phyloP scores from a whole-genome alignment of 2,329 filamentous ascomycete genomes.

The Pseudovirgaria hyperparasitica region DNA sequence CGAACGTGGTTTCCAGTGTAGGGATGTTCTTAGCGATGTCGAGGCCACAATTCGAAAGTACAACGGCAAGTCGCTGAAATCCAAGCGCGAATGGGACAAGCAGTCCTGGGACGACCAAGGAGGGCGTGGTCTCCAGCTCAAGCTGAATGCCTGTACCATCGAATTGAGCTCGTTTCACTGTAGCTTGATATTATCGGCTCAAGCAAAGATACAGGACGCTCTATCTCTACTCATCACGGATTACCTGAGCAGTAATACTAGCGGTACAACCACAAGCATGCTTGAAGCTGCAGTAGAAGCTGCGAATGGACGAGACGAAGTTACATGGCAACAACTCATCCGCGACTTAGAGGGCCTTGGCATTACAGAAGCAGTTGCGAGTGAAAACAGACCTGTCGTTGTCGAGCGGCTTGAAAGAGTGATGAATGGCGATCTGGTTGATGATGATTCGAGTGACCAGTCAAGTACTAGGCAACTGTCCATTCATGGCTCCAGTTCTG shows the following conservation, averaged over 20 bases:
- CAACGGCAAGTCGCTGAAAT: conserved; percentile 16
- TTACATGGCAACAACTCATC: conserved; percentile 20
- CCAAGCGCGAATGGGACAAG: conserved; percentile 17
- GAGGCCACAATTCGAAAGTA: conserved; percentile 15
- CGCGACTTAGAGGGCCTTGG: conserved; percentile 19
- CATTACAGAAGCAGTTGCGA: conserved; percentile 7
- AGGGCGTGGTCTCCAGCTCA: conserved; percentile 11
- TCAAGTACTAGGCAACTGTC: no score
- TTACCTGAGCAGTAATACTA: no score
- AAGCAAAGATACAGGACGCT: conserved; percentile 17
- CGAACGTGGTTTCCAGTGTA: conserved; percentile 12
- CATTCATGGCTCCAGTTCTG: no score
- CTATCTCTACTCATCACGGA: conserved; percentile 17
- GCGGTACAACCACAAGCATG: conserved; percentile 7
- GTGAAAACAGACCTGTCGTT: conserved; percentile 14
- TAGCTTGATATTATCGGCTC: conserved; percentile 15
- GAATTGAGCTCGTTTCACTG: conserved; percentile 17
- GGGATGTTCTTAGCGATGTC: conserved; percentile 15
- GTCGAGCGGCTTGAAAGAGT: conserved; percentile 17
- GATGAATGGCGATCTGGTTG: conserved; percentile 17
- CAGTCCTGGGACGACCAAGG: conserved; percentile 16
- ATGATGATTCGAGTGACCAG: conserved; percentile 10
- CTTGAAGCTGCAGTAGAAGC: conserved; percentile 10
- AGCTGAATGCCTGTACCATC: conserved; percentile 12
- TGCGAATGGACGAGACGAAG: no score